Percentiles rank a stretch among this genome's conserved stretches.
phyloP scores from a whole-genome alignment of 495 filamentous ascomycete genomes.

The Niebla homalea region DNA sequence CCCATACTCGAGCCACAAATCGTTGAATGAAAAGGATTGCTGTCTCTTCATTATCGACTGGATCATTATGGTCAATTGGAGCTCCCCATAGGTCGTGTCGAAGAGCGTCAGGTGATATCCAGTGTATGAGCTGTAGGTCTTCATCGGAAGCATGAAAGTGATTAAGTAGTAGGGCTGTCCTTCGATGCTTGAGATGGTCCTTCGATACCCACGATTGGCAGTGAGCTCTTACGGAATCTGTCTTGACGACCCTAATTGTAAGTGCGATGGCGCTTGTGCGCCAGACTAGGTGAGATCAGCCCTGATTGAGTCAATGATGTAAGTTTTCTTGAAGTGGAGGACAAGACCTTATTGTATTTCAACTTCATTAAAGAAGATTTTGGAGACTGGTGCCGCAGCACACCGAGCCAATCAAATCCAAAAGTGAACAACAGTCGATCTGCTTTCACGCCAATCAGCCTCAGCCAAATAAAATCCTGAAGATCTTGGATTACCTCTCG shows the following conservation, averaged over 20 bases:
- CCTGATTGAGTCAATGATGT: neutral
- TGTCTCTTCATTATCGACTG: neutral
- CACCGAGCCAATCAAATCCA: conserved; percentile 3
- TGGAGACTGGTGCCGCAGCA: neutral
- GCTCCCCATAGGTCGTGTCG: neutral
- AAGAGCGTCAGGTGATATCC: neutral
- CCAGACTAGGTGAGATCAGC: conserved; percentile 1
- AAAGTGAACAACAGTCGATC: conserved; percentile 4
- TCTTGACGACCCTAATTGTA: neutral
- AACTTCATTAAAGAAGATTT: neutral
- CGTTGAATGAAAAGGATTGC: neutral
- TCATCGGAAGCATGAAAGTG: neutral
- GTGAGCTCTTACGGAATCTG: neutral
- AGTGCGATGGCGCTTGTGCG: conserved; percentile 2
- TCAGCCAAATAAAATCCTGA: neutral
- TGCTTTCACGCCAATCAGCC: neutral
- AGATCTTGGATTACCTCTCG: neutral
- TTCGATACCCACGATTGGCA: conserved; percentile 2
- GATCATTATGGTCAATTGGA: neutral
- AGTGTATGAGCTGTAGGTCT: neutral
- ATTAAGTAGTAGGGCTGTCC: conserved; percentile 3
- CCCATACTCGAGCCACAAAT: neutral
- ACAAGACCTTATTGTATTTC: no score
- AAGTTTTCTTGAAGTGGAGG: no score
- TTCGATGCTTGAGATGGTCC: conserved; percentile 1